Percentiles rank a stretch among this genome's conserved stretches.
These are phyloP conservation scores for Pisolithus tinctorius DNA, from an alignment of 768 basidiomycete genomes.

Conservation along the genomic window DNA sequence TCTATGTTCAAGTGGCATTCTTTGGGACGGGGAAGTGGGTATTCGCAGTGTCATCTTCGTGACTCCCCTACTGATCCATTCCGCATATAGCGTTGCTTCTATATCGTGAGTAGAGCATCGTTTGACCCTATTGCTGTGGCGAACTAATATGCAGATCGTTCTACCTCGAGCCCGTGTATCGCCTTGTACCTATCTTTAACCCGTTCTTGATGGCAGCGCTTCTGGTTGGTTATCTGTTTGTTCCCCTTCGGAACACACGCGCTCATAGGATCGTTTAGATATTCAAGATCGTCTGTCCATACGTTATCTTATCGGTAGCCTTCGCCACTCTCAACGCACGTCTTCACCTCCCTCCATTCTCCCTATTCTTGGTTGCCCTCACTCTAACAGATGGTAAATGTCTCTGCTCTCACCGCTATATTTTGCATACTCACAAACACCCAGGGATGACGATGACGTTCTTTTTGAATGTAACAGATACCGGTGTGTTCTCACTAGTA, in stretches of 20 bases:
- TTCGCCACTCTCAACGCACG: conserved; percentile 65
- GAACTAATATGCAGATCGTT: conserved; percentile 47
- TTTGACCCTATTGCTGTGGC: not conserved
- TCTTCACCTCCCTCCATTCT: conserved; percentile 69
- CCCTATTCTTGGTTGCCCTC: conserved; percentile 70
- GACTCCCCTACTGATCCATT: not conserved
- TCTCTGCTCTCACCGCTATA: not conserved
- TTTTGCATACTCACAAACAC: not conserved
- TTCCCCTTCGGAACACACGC: not conserved
- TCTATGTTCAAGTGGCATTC: conserved; percentile 83
- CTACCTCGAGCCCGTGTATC: conserved; percentile 84
- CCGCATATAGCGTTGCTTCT: conserved; percentile 56
- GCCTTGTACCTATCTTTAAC: conserved; percentile 77
- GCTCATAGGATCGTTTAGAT: conserved; percentile 35
- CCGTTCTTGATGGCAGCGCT: conserved; percentile 78
- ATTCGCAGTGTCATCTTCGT: not conserved
- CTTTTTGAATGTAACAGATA: conserved; percentile 80
- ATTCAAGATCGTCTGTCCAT: conserved; percentile 80
- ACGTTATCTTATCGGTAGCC: conserved; percentile 63
- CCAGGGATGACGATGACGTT: conserved; percentile 78
- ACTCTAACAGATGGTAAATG: conserved; percentile 61
- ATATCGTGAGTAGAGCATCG: conserved; percentile 53
- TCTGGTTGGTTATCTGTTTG: conserved; percentile 37
- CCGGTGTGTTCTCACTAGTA: conserved; percentile 36
- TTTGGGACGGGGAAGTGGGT: conserved; percentile 81